A percentile compares a stretch with the other conserved stretches of the same genome.
phyloP scores from a whole-genome alignment of 148 eudicot genomes.

The Chenopodium album region DNA sequence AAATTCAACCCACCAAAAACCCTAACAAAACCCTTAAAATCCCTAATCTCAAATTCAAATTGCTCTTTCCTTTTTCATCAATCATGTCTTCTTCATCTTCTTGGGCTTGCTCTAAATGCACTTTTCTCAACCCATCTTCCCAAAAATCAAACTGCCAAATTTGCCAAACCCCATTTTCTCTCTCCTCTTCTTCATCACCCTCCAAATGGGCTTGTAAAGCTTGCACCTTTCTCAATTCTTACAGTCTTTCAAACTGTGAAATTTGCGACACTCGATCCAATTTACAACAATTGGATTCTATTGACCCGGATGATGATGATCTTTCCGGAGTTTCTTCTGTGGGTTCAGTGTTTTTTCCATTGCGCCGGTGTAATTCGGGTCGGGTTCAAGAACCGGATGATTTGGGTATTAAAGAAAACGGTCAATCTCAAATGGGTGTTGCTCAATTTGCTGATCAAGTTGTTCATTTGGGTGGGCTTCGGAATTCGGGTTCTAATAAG shows the following conservation, averaged over 20 bases:
- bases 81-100: conserved; percentile 30
- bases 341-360: conserved; percentile 72
- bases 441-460: conserved; percentile 19
- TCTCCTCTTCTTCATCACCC: conserved; percentile 28
- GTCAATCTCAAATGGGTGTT: conserved; percentile 16
- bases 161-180: conserved; percentile 46
- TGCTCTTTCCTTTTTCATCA: neutral
- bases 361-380: conserved; percentile 36
- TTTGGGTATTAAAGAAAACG: conserved; percentile 20
- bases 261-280: conserved; percentile 54
- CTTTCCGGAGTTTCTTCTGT: conserved; percentile 36
- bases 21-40: conserved; percentile 30
- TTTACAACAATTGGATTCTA: conserved; percentile 26
- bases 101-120: conserved; percentile 70
- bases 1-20: conserved; percentile 27
- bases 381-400: conserved; percentile 4
- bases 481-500: conserved; percentile 20
- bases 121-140: conserved; percentile 70
- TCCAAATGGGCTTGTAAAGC: conserved; percentile 76
- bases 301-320: conserved; percentile 34
- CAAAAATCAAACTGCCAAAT: conserved; percentile 56
- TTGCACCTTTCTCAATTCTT: conserved; percentile 80
- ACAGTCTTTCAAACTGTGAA: conserved; percentile 39
- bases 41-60: neutral
- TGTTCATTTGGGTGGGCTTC: conserved; percentile 21